Conservation (phyloP, 306 rosid genomes). For the Vigna hirtella region DNA sequence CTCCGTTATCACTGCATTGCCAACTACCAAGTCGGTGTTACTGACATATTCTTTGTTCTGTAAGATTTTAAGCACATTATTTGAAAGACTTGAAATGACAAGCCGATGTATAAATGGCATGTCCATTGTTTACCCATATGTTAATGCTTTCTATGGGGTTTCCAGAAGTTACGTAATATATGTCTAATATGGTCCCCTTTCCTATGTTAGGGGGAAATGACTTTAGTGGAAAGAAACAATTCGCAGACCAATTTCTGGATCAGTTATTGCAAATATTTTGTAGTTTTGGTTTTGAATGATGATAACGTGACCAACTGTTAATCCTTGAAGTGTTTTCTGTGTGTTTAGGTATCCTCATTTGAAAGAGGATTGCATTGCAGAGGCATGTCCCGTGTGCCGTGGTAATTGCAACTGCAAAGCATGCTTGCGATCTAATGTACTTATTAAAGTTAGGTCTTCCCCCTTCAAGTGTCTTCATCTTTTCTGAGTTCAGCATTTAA, state of each 20-base stretch:
- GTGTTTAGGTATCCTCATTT: conserved; percentile 74
- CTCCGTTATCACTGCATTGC: neutral
- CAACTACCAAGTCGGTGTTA: neutral
- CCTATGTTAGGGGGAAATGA: neutral
- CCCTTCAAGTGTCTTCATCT: neutral
- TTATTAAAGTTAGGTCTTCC: conserved; percentile 44
- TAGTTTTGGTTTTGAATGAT: conserved; percentile 5
- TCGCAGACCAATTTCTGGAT: neutral
- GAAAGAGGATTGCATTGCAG: conserved; percentile 60
- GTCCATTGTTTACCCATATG: neutral
- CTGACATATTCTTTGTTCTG: neutral
- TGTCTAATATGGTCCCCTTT: neutral
- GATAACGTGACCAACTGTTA: neutral
- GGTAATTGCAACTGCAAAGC: conserved; percentile 87
- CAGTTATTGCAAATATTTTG: neutral
- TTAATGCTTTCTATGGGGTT: conserved; percentile 10
- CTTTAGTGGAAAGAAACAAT: neutral
- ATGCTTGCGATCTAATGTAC: conserved; percentile 64
- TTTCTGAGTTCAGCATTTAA: neutral
- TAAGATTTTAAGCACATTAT: neutral
- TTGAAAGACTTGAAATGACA: neutral
- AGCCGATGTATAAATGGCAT: neutral
- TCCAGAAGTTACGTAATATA: neutral
- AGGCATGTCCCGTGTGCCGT: conserved; percentile 78
- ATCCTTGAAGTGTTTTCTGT: conserved; percentile 22